Percentiles rank a stretch among this genome's conserved stretches.
phyloP scores from a whole-genome alignment of 116 monocot genomes.

The Thalassia testudinum region DNA sequence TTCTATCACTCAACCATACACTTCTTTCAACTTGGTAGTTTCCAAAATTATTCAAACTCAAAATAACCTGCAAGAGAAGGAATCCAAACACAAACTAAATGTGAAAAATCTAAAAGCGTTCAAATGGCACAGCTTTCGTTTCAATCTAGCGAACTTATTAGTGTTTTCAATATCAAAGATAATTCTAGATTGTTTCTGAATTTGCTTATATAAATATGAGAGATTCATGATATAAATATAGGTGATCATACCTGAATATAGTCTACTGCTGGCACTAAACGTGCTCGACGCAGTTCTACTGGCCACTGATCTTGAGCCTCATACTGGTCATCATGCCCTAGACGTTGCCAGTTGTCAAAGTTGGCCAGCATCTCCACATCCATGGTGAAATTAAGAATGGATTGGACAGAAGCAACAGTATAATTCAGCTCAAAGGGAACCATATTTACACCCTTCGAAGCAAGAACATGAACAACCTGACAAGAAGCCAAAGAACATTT shows the following conservation, averaged over 20 bases:
- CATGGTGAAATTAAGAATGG: constrained; percentile 83
- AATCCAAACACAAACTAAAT: no score
- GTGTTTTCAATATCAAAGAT: no score
- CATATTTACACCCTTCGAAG: constrained; percentile 54
- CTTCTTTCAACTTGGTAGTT: no score
- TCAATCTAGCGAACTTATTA: no score
- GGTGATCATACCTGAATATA: constrained; percentile 80
- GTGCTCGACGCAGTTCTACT: constrained; percentile 73
- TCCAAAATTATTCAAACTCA: no score
- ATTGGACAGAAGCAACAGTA: constrained; percentile 52
- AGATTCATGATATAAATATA: no score
- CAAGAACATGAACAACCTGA: constrained; percentile 59
- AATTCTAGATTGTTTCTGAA: no score
- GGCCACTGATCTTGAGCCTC: constrained; percentile 97
- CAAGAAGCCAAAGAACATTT: background rate
- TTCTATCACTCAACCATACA: no score
- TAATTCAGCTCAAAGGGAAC: constrained; percentile 82
- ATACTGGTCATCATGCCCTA: constrained; percentile 40
- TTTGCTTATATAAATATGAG: no score
- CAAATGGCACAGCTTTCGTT: no score
- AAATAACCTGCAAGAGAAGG: no score
- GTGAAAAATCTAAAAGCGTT: no score
- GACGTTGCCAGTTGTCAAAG: constrained; percentile 82
- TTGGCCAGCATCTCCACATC: constrained; percentile 81
- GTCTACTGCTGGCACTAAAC: constrained; percentile 77